phyloP scores from a whole-genome alignment of 2,329 filamentous ascomycete species.

The Aplosporella prunicola region DNA sequence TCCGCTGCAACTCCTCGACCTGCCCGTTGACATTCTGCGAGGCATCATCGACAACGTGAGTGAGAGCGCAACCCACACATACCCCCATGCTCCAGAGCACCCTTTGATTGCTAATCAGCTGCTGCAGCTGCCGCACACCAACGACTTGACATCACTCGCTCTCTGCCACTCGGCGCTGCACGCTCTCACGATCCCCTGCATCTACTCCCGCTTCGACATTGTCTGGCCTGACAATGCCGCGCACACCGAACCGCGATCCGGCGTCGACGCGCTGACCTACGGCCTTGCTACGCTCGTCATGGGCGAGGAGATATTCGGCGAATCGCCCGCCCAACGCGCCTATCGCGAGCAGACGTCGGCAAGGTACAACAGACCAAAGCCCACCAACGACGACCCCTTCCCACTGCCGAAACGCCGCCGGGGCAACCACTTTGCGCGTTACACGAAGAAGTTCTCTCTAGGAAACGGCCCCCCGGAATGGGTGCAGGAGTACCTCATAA shows the following conservation, averaged over 20 bases:
- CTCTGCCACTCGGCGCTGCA: constrained; percentile 71
- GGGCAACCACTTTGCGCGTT: constrained; percentile 69
- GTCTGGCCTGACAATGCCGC: constrained; percentile 70
- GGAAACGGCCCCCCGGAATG: constrained; percentile 72
- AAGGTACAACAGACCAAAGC: neutral
- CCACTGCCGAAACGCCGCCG: constrained; percentile 38
- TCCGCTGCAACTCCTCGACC: constrained; percentile 58
- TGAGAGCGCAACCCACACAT: constrained; percentile 8
- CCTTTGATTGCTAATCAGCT: constrained; percentile 6
- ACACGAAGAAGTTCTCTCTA: constrained; percentile 71
- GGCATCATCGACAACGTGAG: constrained; percentile 69
- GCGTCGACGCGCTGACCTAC: constrained; percentile 75
- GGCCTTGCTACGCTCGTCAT: constrained; percentile 72
- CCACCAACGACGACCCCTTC: constrained; percentile 25
- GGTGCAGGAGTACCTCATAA: constrained; percentile 74
- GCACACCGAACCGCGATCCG: constrained; percentile 55
- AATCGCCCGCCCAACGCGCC: constrained; percentile 32
- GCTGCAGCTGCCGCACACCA: constrained; percentile 64
- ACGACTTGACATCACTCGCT: constrained; percentile 69
- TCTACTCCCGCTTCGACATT: constrained; percentile 80
- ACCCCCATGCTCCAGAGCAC: constrained; percentile 1
- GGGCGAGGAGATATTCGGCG: constrained; percentile 53
- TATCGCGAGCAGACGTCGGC: constrained; percentile 1
- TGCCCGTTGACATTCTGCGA: constrained; percentile 69
- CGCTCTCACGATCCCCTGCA: constrained; percentile 62